Base-by-base conservation (phyloP, 2,329 filamentous ascomycete genomes). In the Pseudogymnoascus sp. region DNA sequence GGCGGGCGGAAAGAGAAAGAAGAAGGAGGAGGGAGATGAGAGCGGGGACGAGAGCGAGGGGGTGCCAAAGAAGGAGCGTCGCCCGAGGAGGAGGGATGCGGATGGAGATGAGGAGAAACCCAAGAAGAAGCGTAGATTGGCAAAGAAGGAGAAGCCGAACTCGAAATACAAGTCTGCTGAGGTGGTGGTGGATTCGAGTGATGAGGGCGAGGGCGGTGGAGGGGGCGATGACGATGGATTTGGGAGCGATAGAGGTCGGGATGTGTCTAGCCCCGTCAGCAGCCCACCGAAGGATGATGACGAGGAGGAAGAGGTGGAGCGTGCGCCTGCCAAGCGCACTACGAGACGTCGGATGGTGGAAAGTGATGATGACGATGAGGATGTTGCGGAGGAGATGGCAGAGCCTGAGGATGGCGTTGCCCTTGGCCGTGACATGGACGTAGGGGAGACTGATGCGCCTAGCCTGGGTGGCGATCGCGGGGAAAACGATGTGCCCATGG, bases 1-100 rank as follows among this genome's bases (percentile, higher is more conserved):
- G 29, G 75, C 74, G 44, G 75, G 75, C 59, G 72, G 73, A 59
- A 79, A 77, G 68, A 74, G 70, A 15, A 75, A 74, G 63, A 71
- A 74, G 41, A 77, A 75, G 68, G 77, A 74, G 65, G 73, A 73
- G 36, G 71, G 72, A 38, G 69, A 69, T 8, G 69, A 69, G 2
- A 70, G 71, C 62, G 72, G 72, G 31, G 72, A 73, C 9, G 70
- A 71, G 8, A 69, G 66, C 42, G 71, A 68, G 5, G 70, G 72
- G 29, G 65, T 63, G 4, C 68, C 67, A 55, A 62, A 68, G 39
- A 67, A 67, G 59, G 48, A 55, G 2, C 64, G 63, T 44, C 65
- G 69, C n/a, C 63, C 63, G n/a, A 67, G 66, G 51, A 62, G 42
- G 15, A 63, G 63, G 58, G 63, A 62, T 21, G 70, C 61, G 36